phyloP scores from a whole-genome alignment of 2,329 filamentous ascomycete species.

The Cryphonectria japonica region DNA sequence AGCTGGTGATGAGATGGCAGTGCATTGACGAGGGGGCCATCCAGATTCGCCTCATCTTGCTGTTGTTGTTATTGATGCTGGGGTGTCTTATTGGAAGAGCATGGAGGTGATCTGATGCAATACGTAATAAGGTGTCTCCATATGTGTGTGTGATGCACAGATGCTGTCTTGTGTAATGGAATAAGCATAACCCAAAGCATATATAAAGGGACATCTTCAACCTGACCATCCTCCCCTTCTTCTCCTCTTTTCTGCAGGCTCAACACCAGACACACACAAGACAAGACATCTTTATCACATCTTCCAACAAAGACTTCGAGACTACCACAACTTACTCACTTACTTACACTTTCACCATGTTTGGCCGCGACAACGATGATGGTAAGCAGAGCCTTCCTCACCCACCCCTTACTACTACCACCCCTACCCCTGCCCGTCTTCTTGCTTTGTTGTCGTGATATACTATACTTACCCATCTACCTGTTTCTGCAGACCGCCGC shows the following conservation, averaged over 20 bases:
- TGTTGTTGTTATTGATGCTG: background rate
- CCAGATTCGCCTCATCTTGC: too few relatives aligned
- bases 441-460: background rate
- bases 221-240: background rate
- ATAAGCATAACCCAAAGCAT: background rate
- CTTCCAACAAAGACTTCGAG: background rate
- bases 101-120: background rate
- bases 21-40: background rate
- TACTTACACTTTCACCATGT: background rate
- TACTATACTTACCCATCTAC: background rate
- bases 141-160: background rate
- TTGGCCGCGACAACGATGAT: background rate
- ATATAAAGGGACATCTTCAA: background rate
- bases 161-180: background rate
- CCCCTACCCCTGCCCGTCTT: background rate
- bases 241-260: background rate
- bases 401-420: too few relatives aligned
- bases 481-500: background rate
- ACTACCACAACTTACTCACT: background rate
- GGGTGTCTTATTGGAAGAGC: background rate
- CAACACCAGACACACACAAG: background rate
- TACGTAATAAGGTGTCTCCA: background rate
- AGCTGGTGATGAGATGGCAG: constrained; percentile 10
- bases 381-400: background rate
- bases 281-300: background rate